Evolutionary conservation across 2,329 filamentous ascomycete genomes (phyloP), one percentile per base, ranked within the genome.

Genomic region (Fusarium piperis): DNA sequence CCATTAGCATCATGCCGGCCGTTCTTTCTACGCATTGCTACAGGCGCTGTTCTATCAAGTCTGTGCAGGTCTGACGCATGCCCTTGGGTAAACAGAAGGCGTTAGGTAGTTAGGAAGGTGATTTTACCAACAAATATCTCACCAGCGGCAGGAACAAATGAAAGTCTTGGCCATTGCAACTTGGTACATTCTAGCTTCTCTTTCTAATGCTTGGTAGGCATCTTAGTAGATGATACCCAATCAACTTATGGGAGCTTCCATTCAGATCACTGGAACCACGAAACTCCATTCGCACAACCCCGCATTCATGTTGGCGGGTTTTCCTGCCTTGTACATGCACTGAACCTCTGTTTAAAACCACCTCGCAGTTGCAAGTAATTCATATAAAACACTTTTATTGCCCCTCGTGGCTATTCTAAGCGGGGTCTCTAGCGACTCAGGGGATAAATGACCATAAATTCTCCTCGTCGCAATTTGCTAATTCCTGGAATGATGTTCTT

Each of bases 1-100:
- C 10, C 26, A 51, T 18, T 2, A n/a, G 3, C 0, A 13, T 9
- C 3, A 3, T 28, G 26, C 13, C 10, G 6, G 0, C 26, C 16
- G 11, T 18, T 0, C 44, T 51, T 51, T 51, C 44, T 11, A 18
- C 2, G n/a, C 26, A 26, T 28, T 46, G 1, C 23, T 23, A 3
- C 15, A 28, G 16, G 9, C 23, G 6, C 2, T 7, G 5, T 4
- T 8, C 41, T n/a, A 13, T 10, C 9, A 13, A 46, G 3, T 28
- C 3, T 8, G 6, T 30, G 44, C 26, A 51, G 11, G 44, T 3
- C 4, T 30, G 44, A 13, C 2, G 16, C 44, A 51, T 9, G 3
- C 10, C 11, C 44, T 11, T 11, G 2, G 2, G 13, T 13, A 30
- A 51, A 30, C 11, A 18, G 26, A 18, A 51, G 44, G 16, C n/a